phyloP scores from a whole-genome alignment of 2,329 filamentous ascomycete species.

The Corniculantispora saksenae region DNA sequence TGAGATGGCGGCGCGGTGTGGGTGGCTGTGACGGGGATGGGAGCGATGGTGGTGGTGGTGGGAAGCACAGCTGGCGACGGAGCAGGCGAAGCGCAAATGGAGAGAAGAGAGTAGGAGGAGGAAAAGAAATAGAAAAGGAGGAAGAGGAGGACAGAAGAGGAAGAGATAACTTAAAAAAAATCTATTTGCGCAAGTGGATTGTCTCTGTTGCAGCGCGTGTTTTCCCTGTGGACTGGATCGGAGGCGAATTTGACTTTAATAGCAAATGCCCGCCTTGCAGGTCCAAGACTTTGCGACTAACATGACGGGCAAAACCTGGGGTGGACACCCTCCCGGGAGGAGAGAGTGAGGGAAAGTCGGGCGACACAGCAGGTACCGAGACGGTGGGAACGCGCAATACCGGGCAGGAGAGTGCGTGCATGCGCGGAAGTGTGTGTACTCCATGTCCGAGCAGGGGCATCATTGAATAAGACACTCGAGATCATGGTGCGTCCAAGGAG shows the following conservation, averaged over 20 bases:
- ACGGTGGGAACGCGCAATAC: constrained; percentile 10
- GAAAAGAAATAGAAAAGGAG: not conserved
- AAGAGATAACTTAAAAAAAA: not conserved
- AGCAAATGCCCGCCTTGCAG: constrained; percentile 3
- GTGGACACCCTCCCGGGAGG: not conserved
- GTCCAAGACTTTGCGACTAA: constrained; percentile 6
- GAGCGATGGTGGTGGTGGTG: constrained; percentile 2
- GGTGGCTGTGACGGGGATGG: not conserved
- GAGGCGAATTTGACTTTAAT: constrained; percentile 14
- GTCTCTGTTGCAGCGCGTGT: constrained; percentile 10
- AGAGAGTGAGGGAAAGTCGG: not conserved
- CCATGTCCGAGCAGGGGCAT: constrained; percentile 8
- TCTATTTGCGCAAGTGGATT: constrained; percentile 6
- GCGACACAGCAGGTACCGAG: not conserved
- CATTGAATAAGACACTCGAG: constrained; percentile 13
- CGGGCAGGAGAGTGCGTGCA: not conserved
- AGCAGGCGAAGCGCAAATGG: not conserved
- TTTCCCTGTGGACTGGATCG: constrained; percentile 13
- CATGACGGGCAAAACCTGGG: constrained; percentile 9
- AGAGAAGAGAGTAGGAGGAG: not conserved
- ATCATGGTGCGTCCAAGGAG: not conserved
- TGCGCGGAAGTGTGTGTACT: not conserved
- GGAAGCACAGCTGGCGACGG: not conserved
- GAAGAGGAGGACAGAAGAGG: not conserved
- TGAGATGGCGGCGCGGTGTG: constrained; percentile 2